phyloP scores from a whole-genome alignment of 2,329 filamentous ascomycete genomes.

The Claviceps monticola region DNA sequence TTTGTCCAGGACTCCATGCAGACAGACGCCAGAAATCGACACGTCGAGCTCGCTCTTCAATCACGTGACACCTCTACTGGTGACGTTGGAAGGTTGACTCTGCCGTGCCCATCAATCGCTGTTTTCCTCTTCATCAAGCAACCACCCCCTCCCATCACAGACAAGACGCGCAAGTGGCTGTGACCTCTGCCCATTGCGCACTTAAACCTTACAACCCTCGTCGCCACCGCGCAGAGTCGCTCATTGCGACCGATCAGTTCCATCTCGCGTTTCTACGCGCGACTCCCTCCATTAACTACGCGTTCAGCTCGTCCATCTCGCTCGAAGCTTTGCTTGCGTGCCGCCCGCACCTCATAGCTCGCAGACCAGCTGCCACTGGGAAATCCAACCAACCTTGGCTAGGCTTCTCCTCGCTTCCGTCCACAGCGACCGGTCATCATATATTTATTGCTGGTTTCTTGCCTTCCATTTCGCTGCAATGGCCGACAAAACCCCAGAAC shows the following conservation, averaged over 20 bases:
- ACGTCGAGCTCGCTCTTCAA: not conserved
- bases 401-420: not conserved
- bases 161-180: slow-evolving; percentile 6
- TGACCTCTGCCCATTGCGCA: slow-evolving; percentile 5
- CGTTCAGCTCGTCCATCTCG: slow-evolving; percentile 5
- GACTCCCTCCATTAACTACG: slow-evolving; percentile 8
- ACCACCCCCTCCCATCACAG: slow-evolving; percentile 1
- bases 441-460: slow-evolving; percentile 5
- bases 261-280: slow-evolving; percentile 7
- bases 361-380: not conserved
- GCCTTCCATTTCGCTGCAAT: slow-evolving; percentile 14
- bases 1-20: not conserved
- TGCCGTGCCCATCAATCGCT: slow-evolving; percentile 11
- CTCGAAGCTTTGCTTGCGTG: slow-evolving; percentile 5
- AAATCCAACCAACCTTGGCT: not conserved
- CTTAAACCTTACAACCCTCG: slow-evolving; percentile 1
- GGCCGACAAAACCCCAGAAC: slow-evolving; percentile 25
- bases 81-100: slow-evolving; percentile 22
- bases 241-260: slow-evolving; percentile 4
- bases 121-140: slow-evolving; percentile 2
- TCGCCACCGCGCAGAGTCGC: slow-evolving; percentile 2
- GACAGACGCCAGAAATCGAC: too few species aligned
- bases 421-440: not conserved
- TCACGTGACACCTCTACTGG: slow-evolving; percentile 20
- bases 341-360: not conserved